phyloP scores from a whole-genome alignment of 1,284 basidiomycete genomes.

The Erythrobasidium hasegawianum region DNA sequence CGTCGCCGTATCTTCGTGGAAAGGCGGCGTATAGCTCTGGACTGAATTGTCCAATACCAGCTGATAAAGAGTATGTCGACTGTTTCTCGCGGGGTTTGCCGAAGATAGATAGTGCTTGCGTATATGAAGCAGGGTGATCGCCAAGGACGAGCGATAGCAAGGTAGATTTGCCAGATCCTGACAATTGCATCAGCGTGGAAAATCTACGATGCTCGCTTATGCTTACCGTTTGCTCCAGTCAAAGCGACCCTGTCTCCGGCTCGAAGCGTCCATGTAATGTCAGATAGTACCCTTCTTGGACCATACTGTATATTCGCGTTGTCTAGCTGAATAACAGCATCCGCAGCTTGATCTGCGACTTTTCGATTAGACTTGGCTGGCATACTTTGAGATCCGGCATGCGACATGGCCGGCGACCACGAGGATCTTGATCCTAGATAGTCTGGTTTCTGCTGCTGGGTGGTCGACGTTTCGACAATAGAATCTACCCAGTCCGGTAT shows the following conservation, averaged over 20 bases:
- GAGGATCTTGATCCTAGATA: slow-evolving; percentile 10
- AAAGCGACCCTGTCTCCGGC: slow-evolving; percentile 82
- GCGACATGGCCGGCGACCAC: neutral
- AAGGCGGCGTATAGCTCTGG: slow-evolving; percentile 91
- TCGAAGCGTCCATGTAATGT: slow-evolving; percentile 73
- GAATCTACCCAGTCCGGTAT: slow-evolving; percentile 80
- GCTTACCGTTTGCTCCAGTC: slow-evolving; percentile 72
- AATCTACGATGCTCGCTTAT: neutral
- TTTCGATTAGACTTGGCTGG: neutral
- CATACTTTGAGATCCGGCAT: neutral
- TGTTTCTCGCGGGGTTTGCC: slow-evolving; percentile 40
- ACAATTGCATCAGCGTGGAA: neutral
- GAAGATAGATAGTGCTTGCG: slow-evolving; percentile 56
- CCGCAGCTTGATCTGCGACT: slow-evolving; percentile 30
- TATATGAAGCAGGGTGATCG: slow-evolving; percentile 90
- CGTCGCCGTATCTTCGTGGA: slow-evolving; percentile 61
- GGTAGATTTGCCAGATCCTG: slow-evolving; percentile 92
- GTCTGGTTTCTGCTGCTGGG: neutral
- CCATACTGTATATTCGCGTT: slow-evolving; percentile 70
- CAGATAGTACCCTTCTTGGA: slow-evolving; percentile 61
- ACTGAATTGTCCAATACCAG: slow-evolving; percentile 70
- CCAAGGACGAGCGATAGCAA: slow-evolving; percentile 87
- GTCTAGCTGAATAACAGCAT: slow-evolving; percentile 60
- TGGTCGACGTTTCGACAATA: slow-evolving; percentile 50
- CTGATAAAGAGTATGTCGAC: slow-evolving; percentile 48